Evolutionary conservation across 2,329 filamentous ascomycete genomes (phyloP), one percentile per base, ranked within the genome.

Genomic region (Emmonsia crescens): DNA sequence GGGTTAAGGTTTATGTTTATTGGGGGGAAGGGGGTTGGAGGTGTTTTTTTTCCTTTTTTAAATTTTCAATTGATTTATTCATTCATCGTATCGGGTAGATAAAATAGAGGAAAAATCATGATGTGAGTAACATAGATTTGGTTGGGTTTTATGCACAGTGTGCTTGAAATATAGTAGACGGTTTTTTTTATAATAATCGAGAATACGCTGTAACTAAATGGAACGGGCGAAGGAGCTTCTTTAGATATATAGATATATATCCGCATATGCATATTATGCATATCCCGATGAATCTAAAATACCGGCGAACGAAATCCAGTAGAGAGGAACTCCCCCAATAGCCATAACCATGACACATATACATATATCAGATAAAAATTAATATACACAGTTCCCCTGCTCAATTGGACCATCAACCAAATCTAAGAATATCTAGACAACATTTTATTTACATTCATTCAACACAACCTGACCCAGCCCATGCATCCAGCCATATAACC

Each of bases 11-110:
- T 16, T 57, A 57, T 52, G 62, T 52, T 52, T 33, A 31, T 2
- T 44, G 36, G 14, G 14, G 36, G 36, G 3, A 14, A 38, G 12
- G 21, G 6, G 1, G 24, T 12, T 24, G 9, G 1, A 9, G 10
- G 61, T 64, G 57, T 62, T 54, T 46, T 61, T 63, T 66, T 65
- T 66, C 67, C 59, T 62, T 57, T 58, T 51, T 57, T 65, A 63
- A n/a, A n/a, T 49, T 49, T 49, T 49, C 5, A 49, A 49, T 9
- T 46, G 6, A 6, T 42, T 42, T 14, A 42, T 19, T 42, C 16
- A 36, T 36, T 9, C 33, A 36, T 42, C 9, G 42, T 24, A 21
- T 44, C 42, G 42, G n/a, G 42, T 46, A 21, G 24, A 29, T 31
- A 31, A 51, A 51, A 29, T 21, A 29, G 46, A 8, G 24, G 24